A percentile compares a stretch with the other conserved stretches of the same genome.
Evolutionary conservation across 768 basidiomycete species (phyloP).

Genomic region (Russula compacta): DNA sequence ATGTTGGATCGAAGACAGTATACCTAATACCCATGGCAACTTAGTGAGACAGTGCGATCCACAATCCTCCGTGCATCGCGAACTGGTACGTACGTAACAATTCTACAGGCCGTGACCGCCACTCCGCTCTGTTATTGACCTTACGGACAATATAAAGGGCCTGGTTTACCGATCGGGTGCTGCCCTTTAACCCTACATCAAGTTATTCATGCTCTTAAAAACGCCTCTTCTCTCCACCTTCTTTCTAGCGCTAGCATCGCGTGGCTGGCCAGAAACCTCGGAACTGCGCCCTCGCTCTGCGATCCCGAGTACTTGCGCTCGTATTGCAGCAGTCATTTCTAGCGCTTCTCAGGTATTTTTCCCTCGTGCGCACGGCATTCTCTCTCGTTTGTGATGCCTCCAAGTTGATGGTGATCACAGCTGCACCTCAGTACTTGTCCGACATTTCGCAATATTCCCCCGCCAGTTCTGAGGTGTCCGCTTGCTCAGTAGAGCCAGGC

Average conservation of each 20-base stretch:
- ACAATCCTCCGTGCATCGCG: no score
- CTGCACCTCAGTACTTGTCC: background rate
- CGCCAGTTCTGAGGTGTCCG: slow-evolving; percentile 4
- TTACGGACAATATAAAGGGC: background rate
- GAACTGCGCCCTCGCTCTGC: no score
- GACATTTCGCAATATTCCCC: slow-evolving; percentile 1
- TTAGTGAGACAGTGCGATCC: no score
- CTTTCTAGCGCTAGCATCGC: background rate
- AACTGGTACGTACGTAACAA: no score
- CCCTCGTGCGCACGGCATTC: background rate
- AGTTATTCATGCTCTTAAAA: background rate
- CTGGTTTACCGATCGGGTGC: no score
- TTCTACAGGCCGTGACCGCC: no score
- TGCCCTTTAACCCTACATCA: background rate
- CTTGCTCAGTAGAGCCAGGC: slow-evolving; percentile 18
- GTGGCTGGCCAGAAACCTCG: background rate
- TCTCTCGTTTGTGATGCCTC: background rate
- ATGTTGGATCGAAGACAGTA: no score
- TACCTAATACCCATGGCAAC: no score
- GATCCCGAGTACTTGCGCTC: background rate
- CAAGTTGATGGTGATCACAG: background rate
- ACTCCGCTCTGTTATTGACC: no score
- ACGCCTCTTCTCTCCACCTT: background rate
- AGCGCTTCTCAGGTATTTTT: background rate
- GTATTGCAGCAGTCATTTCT: background rate